Conservation (phyloP, 192 early-diverging fungal genomes). For the Coemansia sp. region DNA sequence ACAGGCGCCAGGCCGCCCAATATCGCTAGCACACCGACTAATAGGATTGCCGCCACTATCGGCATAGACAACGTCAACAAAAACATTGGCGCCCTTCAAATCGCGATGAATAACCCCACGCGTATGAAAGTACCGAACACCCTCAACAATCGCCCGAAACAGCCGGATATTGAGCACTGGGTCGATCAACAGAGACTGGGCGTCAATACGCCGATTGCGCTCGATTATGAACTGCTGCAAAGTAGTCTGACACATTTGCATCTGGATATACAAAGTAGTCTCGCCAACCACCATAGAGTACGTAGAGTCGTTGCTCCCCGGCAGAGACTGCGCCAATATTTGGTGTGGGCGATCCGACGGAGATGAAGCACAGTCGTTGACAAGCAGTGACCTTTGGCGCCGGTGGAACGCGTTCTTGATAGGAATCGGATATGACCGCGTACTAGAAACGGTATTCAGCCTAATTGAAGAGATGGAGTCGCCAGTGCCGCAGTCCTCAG, state of each 20-base stretch:
- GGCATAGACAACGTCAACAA: conserved; percentile 61
- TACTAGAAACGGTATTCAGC: not conserved
- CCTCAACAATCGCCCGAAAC: conserved; percentile 77
- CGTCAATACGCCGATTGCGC: conserved; percentile 63
- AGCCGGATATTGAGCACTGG: conserved; percentile 62
- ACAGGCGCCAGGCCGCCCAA: conserved; percentile 28
- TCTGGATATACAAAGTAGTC: conserved; percentile 78
- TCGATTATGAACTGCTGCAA: conserved; percentile 69
- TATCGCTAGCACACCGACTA: conserved; percentile 33
- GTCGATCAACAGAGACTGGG: conserved; percentile 54
- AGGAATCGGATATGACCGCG: conserved; percentile 9
- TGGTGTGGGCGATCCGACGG: conserved; percentile 4
- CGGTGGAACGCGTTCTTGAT: conserved; percentile 16
- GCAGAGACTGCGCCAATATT: conserved; percentile 24
- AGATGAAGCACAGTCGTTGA: not conserved
- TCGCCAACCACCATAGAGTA: conserved; percentile 24
- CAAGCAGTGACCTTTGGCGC: conserved; percentile 26
- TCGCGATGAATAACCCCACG: conserved; percentile 79
- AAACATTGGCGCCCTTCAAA: conserved; percentile 87
- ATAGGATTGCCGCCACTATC: conserved; percentile 46
- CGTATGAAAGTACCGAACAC: conserved; percentile 63
- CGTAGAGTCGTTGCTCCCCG: conserved; percentile 13
- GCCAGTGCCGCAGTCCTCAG: not conserved
- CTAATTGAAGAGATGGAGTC: not conserved
- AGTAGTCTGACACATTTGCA: conserved; percentile 89